phyloP scores from a whole-genome alignment of 441 rosid genomes.

The Flueggea neowawraea region DNA sequence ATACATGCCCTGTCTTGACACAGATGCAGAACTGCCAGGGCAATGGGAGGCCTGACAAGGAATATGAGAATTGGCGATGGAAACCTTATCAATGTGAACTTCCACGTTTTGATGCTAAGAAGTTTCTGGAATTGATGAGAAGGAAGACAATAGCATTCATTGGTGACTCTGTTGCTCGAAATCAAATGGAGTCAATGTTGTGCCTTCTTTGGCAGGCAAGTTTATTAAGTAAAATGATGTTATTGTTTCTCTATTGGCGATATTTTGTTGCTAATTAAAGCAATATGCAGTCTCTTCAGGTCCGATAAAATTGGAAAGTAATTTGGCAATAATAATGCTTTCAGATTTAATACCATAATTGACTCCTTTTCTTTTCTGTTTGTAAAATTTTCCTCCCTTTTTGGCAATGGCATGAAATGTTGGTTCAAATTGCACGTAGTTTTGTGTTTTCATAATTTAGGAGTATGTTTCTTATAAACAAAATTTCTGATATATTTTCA shows the following conservation, averaged over 20 bases:
- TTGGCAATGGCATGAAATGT: too few species aligned
- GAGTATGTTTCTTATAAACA: background rate
- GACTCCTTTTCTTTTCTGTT: too few species aligned
- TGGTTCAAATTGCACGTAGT: too few species aligned
- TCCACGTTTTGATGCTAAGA: slow-evolving; percentile 84
- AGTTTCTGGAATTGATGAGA: slow-evolving; percentile 88
- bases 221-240: slow-evolving; percentile 1
- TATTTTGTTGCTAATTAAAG: background rate
- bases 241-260: background rate
- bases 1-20: slow-evolving; percentile 78
- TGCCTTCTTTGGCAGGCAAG: slow-evolving; percentile 99
- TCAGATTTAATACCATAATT: too few species aligned
- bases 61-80: slow-evolving; percentile 97
- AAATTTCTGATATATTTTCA: slow-evolving; percentile 26
- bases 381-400: too few species aligned
- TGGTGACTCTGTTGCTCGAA: slow-evolving; percentile 96
- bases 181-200: slow-evolving; percentile 95
- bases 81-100: slow-evolving; percentile 81
- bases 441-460: background rate
- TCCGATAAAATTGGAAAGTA: too few species aligned
- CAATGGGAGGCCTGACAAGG: slow-evolving; percentile 92
- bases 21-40: slow-evolving; percentile 99
- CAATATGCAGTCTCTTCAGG: too few species aligned
- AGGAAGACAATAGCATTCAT: slow-evolving; percentile 91
- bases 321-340: too few species aligned